Evolutionary conservation across 805 yeast species (phyloP), one percentile per base, ranked within the genome.

Genomic region (Schizosaccharomyces octosporus): DNA sequence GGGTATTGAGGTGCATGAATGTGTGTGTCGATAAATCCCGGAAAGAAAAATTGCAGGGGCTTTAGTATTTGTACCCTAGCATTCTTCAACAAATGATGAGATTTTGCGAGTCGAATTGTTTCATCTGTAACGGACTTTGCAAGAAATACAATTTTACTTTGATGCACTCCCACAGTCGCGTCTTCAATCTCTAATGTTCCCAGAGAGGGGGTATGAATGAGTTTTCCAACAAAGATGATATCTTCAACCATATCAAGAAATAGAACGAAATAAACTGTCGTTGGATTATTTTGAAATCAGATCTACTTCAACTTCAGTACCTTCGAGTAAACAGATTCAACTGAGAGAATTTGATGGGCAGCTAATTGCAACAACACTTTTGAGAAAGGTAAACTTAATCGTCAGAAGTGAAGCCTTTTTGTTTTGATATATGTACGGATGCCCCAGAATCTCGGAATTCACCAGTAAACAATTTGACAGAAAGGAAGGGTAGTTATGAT

Each of bases 1-100:
- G 93, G 93, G 67, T 79, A 85, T 70, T 85, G 94, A 2, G 94
- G 82, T 1, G 94, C 93, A 70, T 85, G 94, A 39, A 83, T 82
- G 69, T 85, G 94, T 0, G 93, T 84, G 66, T 86, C 94, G 4
- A 85, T 72, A 66, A 85, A 85, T 0, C 94, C 94, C 0, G 94
- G 94, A 67, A 87, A 81, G 67, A 84, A 81, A 69, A 90, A 90
- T 59, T 69, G 68, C 61, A 19, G 57, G 57, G 43, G 64, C 61
- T 55, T 4, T 39, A 48, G 29, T 59, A 58, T 9, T 31, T 24
- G 36, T 7, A 51, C 36, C 13, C 5, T 24, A 9, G 57, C 31
- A 11, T 51, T 29, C n/a, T 21, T 29, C 17, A 51, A 24, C n/a
- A 21, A 5, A 24, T 21, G 57, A 24, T 24, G 36, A 29, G 19